A percentile compares a stretch with the other conserved stretches of the same genome.
phyloP scores from a whole-genome alignment of 129 eudicot species.

The Smallanthus sonchifolius region DNA sequence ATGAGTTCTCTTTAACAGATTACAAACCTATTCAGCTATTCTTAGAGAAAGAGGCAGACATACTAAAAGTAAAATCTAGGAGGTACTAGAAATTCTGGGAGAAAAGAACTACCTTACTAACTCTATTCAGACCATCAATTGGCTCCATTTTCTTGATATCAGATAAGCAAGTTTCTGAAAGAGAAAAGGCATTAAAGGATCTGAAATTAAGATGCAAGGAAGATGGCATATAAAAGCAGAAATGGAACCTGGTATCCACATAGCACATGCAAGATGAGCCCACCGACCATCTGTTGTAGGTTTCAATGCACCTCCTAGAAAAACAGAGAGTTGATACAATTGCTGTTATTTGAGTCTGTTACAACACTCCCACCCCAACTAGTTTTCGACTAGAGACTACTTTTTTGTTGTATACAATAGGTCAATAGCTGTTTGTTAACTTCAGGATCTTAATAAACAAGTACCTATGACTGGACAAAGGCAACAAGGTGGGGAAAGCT shows the following conservation, averaged over 20 bases:
- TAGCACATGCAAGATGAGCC: slow-evolving; percentile 99
- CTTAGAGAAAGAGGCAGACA: neutral
- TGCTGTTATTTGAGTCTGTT: neutral
- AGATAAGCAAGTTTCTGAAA: slow-evolving; percentile 88
- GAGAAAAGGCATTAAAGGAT: slow-evolving; percentile 14
- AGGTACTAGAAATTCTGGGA: neutral
- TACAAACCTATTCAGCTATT: neutral
- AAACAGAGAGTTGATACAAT: slow-evolving; percentile 10
- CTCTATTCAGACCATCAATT: slow-evolving; percentile 81
- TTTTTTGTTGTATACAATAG: neutral
- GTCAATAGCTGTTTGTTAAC: neutral
- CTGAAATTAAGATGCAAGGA: neutral
- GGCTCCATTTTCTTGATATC: slow-evolving; percentile 98
- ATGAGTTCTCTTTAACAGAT: neutral
- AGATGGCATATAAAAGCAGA: neutral
- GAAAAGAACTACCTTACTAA: slow-evolving; percentile 70
- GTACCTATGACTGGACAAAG: slow-evolving; percentile 92
- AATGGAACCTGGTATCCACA: slow-evolving; percentile 92
- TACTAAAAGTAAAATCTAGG: neutral
- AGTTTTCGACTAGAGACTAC: neutral
- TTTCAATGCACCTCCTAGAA: slow-evolving; percentile 97
- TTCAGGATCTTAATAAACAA: slow-evolving; percentile 4
- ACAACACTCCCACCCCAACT: slow-evolving; percentile 10
- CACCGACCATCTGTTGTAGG: slow-evolving; percentile 96
- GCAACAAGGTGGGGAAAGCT: slow-evolving; percentile 81